Percentiles rank a stretch among this genome's conserved stretches.
These are phyloP conservation scores for Ceriops decandra DNA, from an alignment of 345 rosid genomes.

Conservation along the genomic window DNA sequence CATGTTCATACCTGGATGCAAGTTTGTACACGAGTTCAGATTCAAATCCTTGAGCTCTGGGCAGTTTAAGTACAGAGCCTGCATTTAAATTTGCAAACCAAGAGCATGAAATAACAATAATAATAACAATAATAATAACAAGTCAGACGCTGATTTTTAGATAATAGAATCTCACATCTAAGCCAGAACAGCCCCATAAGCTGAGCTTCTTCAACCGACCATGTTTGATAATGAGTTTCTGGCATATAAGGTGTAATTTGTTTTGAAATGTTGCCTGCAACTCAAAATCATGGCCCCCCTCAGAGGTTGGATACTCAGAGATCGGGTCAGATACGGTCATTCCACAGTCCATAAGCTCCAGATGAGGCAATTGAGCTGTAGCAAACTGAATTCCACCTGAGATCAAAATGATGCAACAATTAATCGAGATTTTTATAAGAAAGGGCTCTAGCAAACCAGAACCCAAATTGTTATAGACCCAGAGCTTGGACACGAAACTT, in stretches of 20 bases:
- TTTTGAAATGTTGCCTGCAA: slow-evolving; percentile 42
- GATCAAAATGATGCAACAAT: background rate
- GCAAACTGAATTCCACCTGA: slow-evolving; percentile 99
- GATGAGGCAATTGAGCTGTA: slow-evolving; percentile 86
- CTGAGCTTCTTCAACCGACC: slow-evolving; percentile 73
- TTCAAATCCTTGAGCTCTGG: slow-evolving; percentile 88
- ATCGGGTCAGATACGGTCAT: slow-evolving; percentile 78
- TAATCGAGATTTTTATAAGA: background rate
- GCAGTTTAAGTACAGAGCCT: slow-evolving; percentile 85
- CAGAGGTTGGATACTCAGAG: slow-evolving; percentile 32
- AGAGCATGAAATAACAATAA: slow-evolving; percentile 14
- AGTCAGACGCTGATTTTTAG: slow-evolving; percentile 1
- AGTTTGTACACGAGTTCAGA: slow-evolving; percentile 68
- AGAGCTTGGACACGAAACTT: slow-evolving; percentile 32
- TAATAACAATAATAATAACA: background rate
- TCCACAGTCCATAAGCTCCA: slow-evolving; percentile 98
- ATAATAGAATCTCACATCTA: slow-evolving; percentile 63
- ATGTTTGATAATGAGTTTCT: slow-evolving; percentile 90
- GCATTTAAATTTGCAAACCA: slow-evolving; percentile 35
- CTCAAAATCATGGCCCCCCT: slow-evolving; percentile 35
- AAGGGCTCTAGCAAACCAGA: background rate
- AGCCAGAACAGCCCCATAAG: slow-evolving; percentile 96
- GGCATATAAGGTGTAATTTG: slow-evolving; percentile 58
- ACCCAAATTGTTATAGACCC: background rate
- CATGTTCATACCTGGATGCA: slow-evolving; percentile 55